Evolutionary conservation across 768 basidiomycete species (phyloP).

Genomic region (Agrocybe pediades): DNA sequence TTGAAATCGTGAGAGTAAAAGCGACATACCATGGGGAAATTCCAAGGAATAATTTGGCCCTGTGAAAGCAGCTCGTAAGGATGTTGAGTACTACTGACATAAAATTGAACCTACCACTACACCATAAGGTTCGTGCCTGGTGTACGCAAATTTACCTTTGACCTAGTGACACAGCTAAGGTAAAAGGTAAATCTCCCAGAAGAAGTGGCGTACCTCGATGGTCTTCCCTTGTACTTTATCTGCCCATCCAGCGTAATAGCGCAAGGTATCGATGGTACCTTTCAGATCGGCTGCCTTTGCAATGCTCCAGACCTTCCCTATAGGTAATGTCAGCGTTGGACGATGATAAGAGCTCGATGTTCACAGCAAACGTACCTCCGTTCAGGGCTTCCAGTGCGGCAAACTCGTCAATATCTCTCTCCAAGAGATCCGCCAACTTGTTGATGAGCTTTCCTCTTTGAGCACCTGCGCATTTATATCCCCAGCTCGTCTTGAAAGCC

Average conservation of each 20-base stretch:
- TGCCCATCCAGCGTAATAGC: constrained; percentile 89
- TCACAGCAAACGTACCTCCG: constrained; percentile 50
- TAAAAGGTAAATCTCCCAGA: neutral
- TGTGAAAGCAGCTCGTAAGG: constrained; percentile 4
- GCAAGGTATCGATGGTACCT: constrained; percentile 46
- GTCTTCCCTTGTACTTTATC: constrained; percentile 80
- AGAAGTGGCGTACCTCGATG: constrained; percentile 50
- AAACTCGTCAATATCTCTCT: constrained; percentile 59
- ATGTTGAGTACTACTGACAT: neutral
- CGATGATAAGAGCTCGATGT: neutral
- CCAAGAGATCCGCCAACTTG: constrained; percentile 67
- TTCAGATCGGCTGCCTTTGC: constrained; percentile 51
- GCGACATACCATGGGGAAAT: constrained; percentile 37
- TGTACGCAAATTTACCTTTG: constrained; percentile 63
- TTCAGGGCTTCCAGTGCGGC: constrained; percentile 74
- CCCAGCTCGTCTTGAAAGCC: constrained; percentile 62
- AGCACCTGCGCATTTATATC: constrained; percentile 53
- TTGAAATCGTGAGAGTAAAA: neutral
- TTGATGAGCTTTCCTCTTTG: constrained; percentile 55
- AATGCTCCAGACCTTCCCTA: constrained; percentile 56
- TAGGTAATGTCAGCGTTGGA: neutral
- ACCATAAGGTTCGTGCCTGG: constrained; percentile 67
- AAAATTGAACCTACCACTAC: constrained; percentile 36
- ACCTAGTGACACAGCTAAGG: constrained; percentile 37
- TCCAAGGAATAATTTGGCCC: constrained; percentile 67